These are phyloP conservation scores for Inonotus hispidus DNA, from an alignment of 1,284 basidiomycete species.

Conservation along the genomic window DNA sequence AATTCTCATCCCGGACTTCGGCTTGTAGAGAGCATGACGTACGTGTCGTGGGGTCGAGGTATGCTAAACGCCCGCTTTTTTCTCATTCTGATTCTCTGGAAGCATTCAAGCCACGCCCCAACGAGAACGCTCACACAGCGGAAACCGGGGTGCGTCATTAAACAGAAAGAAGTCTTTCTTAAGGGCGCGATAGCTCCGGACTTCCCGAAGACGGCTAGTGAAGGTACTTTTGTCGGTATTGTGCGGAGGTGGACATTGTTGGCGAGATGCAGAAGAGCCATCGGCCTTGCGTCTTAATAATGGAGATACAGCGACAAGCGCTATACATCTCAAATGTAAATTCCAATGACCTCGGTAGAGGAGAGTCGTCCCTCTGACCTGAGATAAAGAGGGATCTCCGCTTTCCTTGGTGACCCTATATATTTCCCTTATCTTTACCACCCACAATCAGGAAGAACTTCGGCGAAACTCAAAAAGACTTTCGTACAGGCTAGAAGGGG, in stretches of 20 bases:
- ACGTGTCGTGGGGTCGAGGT: no score
- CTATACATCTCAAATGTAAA: no score
- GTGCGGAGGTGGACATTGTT: constrained; percentile 44
- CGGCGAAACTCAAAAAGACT: neutral
- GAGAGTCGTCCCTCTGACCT: no score
- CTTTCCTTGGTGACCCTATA: no score
- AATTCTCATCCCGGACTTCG: constrained; percentile 61
- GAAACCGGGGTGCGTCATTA: constrained; percentile 56
- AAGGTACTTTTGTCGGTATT: constrained; percentile 47
- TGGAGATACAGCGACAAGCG: no score
- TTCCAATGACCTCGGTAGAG: no score
- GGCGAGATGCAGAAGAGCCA: constrained; percentile 44
- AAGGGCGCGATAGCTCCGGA: constrained; percentile 64
- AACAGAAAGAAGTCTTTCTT: constrained; percentile 59
- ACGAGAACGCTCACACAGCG: constrained; percentile 61
- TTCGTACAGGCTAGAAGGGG: neutral
- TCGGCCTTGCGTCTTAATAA: constrained; percentile 38
- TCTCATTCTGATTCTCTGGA: no score
- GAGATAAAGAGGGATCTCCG: no score
- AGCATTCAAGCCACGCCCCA: constrained; percentile 62
- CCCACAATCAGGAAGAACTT: no score
- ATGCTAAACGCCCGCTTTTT: no score
- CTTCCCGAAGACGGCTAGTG: constrained; percentile 57
- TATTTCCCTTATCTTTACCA: no score
- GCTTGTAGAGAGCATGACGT: constrained; percentile 68